Evolutionary conservation across 768 basidiomycete genomes (phyloP).

Genomic region (Multifurca ochricompacta): DNA sequence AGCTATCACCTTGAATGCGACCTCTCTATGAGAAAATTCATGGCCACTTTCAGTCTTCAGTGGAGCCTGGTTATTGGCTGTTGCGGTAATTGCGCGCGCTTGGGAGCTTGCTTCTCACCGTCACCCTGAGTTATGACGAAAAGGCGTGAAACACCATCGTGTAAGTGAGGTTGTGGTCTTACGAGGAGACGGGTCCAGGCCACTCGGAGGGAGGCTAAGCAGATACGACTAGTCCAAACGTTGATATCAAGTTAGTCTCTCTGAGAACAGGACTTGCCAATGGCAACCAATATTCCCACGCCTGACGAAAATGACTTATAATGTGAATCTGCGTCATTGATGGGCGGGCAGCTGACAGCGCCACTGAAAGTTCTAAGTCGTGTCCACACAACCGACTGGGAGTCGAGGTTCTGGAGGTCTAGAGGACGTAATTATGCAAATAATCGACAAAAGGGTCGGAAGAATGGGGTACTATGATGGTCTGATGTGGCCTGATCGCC

Average conservation of each 20-base stretch:
- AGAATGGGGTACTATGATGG: not conserved
- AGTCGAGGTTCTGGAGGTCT: not conserved
- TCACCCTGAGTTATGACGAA: not conserved
- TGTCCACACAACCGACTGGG: not conserved
- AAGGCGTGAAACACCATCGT: not conserved
- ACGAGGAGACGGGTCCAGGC: not conserved
- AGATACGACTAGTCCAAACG: not conserved
- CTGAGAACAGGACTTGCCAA: not conserved
- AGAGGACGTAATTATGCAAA: not conserved
- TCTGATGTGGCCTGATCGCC: not conserved
- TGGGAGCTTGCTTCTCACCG: not conserved
- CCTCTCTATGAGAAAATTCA: not conserved
- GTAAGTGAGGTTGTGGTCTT: not conserved
- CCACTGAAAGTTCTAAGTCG: not conserved
- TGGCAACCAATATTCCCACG: not conserved
- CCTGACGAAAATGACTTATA: no score
- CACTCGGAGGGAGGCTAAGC: not conserved
- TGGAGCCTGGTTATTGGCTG: not conserved
- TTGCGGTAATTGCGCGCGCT: not conserved
- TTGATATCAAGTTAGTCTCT: not conserved
- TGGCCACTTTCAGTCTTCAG: not conserved
- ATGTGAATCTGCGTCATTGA: not conserved
- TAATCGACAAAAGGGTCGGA: constrained; percentile 1
- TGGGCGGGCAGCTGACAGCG: not conserved
- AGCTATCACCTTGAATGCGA: not conserved